Conservation (phyloP, 176 grass and related monocot genomes). For the Eleusine coracana region DNA sequence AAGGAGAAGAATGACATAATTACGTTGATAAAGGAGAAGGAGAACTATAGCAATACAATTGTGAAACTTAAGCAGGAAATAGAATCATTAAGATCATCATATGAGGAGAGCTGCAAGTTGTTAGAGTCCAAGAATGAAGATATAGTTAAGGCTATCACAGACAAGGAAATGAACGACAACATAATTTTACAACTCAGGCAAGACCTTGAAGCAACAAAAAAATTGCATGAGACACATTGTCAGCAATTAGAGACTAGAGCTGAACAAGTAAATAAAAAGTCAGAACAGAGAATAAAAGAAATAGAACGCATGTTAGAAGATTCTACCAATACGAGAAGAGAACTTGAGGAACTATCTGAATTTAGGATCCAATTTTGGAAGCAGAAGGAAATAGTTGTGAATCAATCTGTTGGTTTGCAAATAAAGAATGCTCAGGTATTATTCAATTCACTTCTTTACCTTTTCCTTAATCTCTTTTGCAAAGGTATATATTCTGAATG, state of each 20-base stretch:
- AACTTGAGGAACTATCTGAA: conserved; percentile 50
- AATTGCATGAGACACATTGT: conserved; percentile 35
- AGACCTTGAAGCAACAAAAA: conserved; percentile 51
- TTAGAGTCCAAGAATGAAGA: conserved; percentile 57
- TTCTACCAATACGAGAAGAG: conserved; percentile 57
- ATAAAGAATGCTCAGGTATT: conserved; percentile 60
- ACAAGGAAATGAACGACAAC: conserved; percentile 43
- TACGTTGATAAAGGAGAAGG: conserved; percentile 75
- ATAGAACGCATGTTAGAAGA: conserved; percentile 56
- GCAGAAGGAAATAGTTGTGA: conserved; percentile 42
- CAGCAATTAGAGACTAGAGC: conserved; percentile 50
- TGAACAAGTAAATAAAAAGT: conserved; percentile 43
- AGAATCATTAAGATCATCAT: conserved; percentile 53
- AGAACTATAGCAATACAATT: conserved; percentile 55
- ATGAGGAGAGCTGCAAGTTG: conserved; percentile 48
- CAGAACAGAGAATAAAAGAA: conserved; percentile 60
- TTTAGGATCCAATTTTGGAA: conserved; percentile 58
- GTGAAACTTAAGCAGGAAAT: conserved; percentile 63
- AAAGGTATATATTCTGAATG: conserved; percentile 30
- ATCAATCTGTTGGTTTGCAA: conserved; percentile 53
- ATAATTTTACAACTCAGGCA: conserved; percentile 50
- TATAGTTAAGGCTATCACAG: conserved; percentile 39
- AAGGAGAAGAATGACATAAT: conserved; percentile 46
- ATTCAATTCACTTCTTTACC: neutral
- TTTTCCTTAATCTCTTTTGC: conserved; percentile 10